Evolutionary conservation across 192 early-diverging fungal genomes (phyloP).

Genomic region (Podila epicladia): DNA sequence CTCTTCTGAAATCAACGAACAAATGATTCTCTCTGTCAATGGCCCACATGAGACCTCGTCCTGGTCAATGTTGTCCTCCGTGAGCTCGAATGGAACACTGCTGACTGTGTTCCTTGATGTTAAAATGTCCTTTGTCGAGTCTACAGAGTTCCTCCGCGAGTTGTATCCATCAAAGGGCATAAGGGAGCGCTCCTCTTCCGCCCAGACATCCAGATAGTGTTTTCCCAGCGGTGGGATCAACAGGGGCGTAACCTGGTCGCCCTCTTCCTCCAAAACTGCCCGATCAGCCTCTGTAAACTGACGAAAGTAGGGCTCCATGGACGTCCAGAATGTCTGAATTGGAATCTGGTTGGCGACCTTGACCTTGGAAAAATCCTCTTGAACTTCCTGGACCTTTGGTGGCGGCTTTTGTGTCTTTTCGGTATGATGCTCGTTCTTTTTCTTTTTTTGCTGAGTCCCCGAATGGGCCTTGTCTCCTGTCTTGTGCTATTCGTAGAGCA

Average conservation of each 20-base stretch:
- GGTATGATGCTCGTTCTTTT: constrained; percentile 30
- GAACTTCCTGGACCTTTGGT: constrained; percentile 41
- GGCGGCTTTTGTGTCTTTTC: constrained; percentile 46
- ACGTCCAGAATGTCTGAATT: constrained; percentile 84
- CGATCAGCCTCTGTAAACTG: constrained; percentile 85
- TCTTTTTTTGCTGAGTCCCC: constrained; percentile 42
- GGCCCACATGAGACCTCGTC: constrained; percentile 73
- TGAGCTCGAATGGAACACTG: constrained; percentile 46
- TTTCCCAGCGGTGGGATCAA: constrained; percentile 84
- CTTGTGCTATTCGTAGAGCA: constrained; percentile 6
- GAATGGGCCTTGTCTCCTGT: constrained; percentile 41
- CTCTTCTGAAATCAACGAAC: constrained; percentile 73
- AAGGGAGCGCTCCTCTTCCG: constrained; percentile 72
- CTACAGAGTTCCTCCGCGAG: constrained; percentile 44
- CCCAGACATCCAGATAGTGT: constrained; percentile 75
- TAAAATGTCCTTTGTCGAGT: constrained; percentile 22
- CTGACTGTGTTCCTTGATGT: constrained; percentile 35
- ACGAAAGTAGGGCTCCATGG: constrained; percentile 87
- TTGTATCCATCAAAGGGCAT: constrained; percentile 55
- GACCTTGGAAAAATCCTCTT: constrained; percentile 73
- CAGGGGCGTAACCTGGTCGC: constrained; percentile 76
- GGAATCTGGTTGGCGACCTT: constrained; percentile 79
- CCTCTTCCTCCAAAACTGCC: constrained; percentile 68
- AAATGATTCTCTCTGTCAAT: constrained; percentile 82
- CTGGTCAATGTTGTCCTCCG: constrained; percentile 63